phyloP scores from a whole-genome alignment of 371 early-diverging fungal species.

The Mortierella sp. region DNA sequence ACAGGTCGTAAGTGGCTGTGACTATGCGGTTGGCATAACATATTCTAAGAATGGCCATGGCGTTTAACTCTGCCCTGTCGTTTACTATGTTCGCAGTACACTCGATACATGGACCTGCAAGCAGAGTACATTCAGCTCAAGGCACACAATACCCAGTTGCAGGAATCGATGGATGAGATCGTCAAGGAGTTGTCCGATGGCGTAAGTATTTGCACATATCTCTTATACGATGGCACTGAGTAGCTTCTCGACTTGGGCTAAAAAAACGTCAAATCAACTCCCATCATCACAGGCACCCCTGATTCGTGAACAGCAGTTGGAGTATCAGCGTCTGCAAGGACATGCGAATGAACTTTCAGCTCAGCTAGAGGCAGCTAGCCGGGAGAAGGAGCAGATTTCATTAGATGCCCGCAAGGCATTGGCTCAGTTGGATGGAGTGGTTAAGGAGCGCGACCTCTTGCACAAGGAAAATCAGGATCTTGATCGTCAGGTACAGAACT shows the following conservation, averaged over 20 bases:
- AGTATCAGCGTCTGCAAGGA: slow-evolving; percentile 37
- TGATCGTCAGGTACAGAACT: slow-evolving; percentile 60
- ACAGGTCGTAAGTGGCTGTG: slow-evolving; percentile 60
- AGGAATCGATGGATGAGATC: slow-evolving; percentile 68
- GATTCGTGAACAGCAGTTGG: slow-evolving; percentile 50
- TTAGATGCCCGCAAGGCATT: slow-evolving; percentile 50
- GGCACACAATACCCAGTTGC: slow-evolving; percentile 60
- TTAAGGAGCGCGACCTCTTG: slow-evolving; percentile 53
- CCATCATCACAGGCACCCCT: slow-evolving; percentile 34
- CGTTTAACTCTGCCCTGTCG: too few relatives aligned
- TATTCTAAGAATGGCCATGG: not conserved
- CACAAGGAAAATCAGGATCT: slow-evolving; percentile 64
- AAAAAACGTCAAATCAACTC: too few relatives aligned
- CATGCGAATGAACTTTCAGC: slow-evolving; percentile 41
- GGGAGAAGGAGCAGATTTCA: slow-evolving; percentile 46
- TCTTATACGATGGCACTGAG: too few relatives aligned
- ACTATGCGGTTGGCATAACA: too few relatives aligned
- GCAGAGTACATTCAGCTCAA: slow-evolving; percentile 59
- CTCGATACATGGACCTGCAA: slow-evolving; percentile 71
- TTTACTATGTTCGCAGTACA: slow-evolving; percentile 59
- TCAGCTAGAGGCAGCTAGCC: slow-evolving; percentile 32
- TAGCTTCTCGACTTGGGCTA: too few relatives aligned
- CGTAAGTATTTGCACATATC: slow-evolving; percentile 22
- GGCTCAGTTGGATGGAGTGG: slow-evolving; percentile 55
- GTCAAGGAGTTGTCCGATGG: slow-evolving; percentile 65